Conservation (phyloP, 1,284 basidiomycete genomes). For the Butyriboletus appendiculatus region DNA sequence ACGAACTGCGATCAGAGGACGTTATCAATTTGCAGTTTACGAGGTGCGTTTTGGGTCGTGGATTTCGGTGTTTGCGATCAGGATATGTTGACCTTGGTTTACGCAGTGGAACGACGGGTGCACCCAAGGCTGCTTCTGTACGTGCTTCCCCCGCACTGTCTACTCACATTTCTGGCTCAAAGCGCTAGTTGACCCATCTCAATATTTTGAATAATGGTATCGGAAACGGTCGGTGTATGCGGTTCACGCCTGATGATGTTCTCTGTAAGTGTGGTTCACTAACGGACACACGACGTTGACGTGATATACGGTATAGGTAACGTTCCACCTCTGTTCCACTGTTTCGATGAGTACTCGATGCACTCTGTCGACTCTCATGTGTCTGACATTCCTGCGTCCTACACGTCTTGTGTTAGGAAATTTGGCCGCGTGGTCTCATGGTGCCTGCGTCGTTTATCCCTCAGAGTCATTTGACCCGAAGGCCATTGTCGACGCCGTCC, state of each 20-base stretch:
- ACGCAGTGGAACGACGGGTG: conserved; percentile 74
- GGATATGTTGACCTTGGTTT: conserved; percentile 2
- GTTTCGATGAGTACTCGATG: conserved; percentile 72
- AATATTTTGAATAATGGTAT: conserved; percentile 81
- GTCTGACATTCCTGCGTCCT: conserved; percentile 11
- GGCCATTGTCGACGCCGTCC: conserved; percentile 66
- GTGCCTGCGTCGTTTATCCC: conserved; percentile 74
- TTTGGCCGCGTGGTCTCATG: conserved; percentile 76
- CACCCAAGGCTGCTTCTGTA: conserved; percentile 79
- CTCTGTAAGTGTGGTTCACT: conserved; percentile 51
- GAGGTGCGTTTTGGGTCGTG: conserved; percentile 47
- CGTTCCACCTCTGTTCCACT: conserved; percentile 80
- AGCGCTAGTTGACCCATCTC: conserved; percentile 63
- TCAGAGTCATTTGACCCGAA: conserved; percentile 65
- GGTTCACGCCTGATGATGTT: conserved; percentile 60
- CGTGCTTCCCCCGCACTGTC: conserved; percentile 19
- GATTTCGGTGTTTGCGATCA: neutral
- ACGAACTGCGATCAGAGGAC: conserved; percentile 57
- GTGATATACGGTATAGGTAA: conserved; percentile 51
- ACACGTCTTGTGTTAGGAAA: conserved; percentile 81
- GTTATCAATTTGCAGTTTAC: conserved; percentile 84
- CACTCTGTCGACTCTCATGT: neutral
- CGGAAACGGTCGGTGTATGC: conserved; percentile 72
- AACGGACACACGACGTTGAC: neutral
- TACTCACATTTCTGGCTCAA: neutral